These are phyloP conservation scores for Metschnikowia similis DNA, from an alignment of 805 yeast species.

Conservation along the genomic window DNA sequence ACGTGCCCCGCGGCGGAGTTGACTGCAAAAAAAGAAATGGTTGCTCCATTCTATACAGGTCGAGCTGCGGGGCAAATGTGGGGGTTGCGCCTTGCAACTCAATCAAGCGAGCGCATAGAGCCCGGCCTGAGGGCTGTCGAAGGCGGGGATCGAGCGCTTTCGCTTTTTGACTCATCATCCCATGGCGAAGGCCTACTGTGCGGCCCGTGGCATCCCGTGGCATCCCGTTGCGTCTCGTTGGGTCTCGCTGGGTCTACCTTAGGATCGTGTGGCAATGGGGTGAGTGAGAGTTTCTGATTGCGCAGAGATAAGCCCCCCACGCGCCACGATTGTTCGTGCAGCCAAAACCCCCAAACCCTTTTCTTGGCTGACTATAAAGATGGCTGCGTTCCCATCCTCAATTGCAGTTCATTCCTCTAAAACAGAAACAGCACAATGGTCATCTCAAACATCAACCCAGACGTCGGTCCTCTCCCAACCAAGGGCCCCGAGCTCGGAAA, in stretches of 20 bases:
- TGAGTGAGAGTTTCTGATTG: conserved; percentile 1
- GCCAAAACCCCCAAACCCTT: conserved; percentile 1
- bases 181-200: too few relatives aligned
- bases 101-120: too few relatives aligned
- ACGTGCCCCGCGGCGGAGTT: too few relatives aligned
- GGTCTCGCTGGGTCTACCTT: background rate
- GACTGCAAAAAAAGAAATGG: too few relatives aligned
- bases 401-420: background rate
- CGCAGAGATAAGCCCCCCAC: conserved; percentile 2
- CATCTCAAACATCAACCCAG: conserved; percentile 26
- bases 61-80: too few relatives aligned
- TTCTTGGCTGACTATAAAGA: conserved; percentile 2
- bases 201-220: too few relatives aligned
- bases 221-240: background rate
- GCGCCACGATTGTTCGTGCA: conserved; percentile 2
- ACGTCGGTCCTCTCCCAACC: conserved; percentile 38
- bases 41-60: too few relatives aligned
- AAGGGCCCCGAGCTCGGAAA: conserved; percentile 47
- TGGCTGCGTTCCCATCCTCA: background rate
- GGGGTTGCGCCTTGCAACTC: too few relatives aligned
- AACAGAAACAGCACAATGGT: conserved; percentile 10
- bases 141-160: too few relatives aligned
- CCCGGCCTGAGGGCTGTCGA: too few relatives aligned
- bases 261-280: background rate
- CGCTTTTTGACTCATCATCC: too few relatives aligned